These are phyloP conservation scores for Fraxinus anomala DNA, from an alignment of 257 asterid species.

Conservation along the genomic window DNA sequence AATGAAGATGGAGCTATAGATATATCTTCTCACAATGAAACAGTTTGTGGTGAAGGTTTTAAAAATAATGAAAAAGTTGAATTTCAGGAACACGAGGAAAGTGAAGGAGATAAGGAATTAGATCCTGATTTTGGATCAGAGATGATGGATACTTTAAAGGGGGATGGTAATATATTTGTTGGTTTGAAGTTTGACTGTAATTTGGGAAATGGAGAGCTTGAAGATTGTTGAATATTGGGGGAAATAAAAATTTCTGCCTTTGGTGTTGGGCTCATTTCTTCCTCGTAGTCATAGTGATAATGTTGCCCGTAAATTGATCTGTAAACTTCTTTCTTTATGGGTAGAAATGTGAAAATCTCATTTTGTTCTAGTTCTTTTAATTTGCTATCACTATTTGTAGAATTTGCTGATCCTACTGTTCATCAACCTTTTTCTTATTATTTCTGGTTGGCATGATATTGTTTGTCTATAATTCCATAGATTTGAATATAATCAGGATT, in stretches of 20 bases:
- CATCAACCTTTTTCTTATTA: too few relatives aligned
- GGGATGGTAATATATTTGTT: constrained; percentile 37
- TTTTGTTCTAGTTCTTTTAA: not conserved
- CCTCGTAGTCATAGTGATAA: too few relatives aligned
- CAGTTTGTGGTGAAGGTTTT: too few relatives aligned
- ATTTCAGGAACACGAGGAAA: not conserved
- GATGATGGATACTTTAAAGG: constrained; percentile 14
- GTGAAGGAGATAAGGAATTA: not conserved
- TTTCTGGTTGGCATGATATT: too few relatives aligned
- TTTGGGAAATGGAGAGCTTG: constrained; percentile 17
- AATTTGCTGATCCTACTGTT: too few relatives aligned
- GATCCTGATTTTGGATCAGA: constrained; percentile 15
- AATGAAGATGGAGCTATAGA: constrained; percentile 13
- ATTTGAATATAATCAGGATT: too few relatives aligned
- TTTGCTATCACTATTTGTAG: too few relatives aligned
- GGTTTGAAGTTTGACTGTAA: constrained; percentile 26
- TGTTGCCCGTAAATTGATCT: too few relatives aligned
- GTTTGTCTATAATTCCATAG: too few relatives aligned
- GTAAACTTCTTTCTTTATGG: not conserved
- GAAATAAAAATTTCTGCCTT: too few relatives aligned
- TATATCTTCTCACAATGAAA: constrained; percentile 32
- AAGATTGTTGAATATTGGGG: not conserved
- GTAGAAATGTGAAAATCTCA: not conserved
- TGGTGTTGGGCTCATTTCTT: not conserved
- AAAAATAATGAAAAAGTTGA: not conserved